Base-by-base conservation (phyloP, 1,139 yeast genomes). In the Taphrina confusa region DNA sequence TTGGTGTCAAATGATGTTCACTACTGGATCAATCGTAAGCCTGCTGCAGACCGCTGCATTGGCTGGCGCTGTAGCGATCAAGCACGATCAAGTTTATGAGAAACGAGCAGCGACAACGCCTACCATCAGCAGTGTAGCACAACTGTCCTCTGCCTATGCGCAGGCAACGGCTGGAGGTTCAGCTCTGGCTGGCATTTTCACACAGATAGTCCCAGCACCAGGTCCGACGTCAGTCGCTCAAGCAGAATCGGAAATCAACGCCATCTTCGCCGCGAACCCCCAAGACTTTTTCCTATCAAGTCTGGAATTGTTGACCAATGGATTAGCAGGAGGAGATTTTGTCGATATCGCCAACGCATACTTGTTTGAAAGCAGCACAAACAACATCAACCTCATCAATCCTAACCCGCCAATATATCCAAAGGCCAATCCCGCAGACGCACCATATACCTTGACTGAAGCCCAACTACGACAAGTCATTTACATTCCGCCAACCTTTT, bases 211-310 rank as follows among this genome's bases (percentile, higher is more conserved):
- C 14, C 46, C 46, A 9, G 3, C 31, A 6, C 46, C 46, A 8
- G 46, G 46, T 8, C 46, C 46, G 8, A 40, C 46, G 12, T 28
- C 46, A 23, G n/a, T 40, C 12, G 46, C 46, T 25, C 46, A 40
- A 25, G 46, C 46, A 14, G 30, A 40, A n/a, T 30, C 20, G n/a
- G 46, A 40, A n/a, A n/a, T 40, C 8, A 40, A 22, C 14, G 23
- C 46, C 11, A 40, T 40, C 12, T 25, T 40, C 14, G 18, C 8
- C 18, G 46, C 46, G n/a, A 40, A 40, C n/a, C 31, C 31, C 14
- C 11, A 40, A 11, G 46, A 40, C 31, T 23, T 25, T 20, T 22
- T 40, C 46, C 20, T 22, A n/a, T 23, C 31, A 5, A 25, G 31
- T 23, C 14, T 25, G 12, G 46, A 40, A 9, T 14, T 40, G 4